Conservation (phyloP, 1,284 basidiomycete genomes). For the Tausonia pullulans region DNA sequence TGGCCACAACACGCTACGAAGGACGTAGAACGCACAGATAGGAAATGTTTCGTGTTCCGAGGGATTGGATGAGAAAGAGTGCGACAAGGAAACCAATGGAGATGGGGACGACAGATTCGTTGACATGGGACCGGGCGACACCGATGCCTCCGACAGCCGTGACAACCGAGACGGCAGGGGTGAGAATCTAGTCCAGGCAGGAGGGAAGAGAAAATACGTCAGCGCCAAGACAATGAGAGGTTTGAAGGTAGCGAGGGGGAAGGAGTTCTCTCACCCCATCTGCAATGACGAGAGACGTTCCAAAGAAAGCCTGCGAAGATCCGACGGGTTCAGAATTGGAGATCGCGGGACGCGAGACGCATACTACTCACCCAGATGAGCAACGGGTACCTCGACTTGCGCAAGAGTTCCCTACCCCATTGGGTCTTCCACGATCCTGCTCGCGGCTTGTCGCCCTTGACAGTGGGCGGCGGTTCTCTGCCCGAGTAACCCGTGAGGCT, state of each 20-base stretch:
- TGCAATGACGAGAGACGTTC: conserved; percentile 47
- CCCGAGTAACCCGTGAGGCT: conserved; percentile 40
- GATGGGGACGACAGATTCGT: conserved; percentile 43
- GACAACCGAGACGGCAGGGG: conserved; percentile 49
- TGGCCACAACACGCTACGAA: conserved; percentile 11
- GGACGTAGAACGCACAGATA: conserved; percentile 47
- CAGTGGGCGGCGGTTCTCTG: conserved; percentile 3
- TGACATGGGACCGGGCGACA: conserved; percentile 45
- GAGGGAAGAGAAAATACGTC: background rate
- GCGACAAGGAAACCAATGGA: conserved; percentile 50
- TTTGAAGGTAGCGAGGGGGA: conserved; percentile 28
- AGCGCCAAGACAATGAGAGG: conserved; percentile 1
- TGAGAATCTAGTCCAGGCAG: conserved; percentile 26
- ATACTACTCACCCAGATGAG: conserved; percentile 42
- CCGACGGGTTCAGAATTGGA: conserved; percentile 8
- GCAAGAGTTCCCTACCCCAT: conserved; percentile 16
- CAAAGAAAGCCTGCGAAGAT: conserved; percentile 29
- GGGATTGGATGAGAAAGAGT: conserved; percentile 48
- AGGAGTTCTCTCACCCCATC: conserved; percentile 35
- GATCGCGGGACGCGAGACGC: conserved; percentile 4
- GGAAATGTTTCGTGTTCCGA: conserved; percentile 47
- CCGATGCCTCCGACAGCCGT: conserved; percentile 53
- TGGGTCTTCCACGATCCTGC: background rate
- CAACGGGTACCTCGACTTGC: conserved; percentile 39
- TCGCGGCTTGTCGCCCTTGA: background rate